Conservation (phyloP, 805 yeast genomes). For the Schwanniomyces polymorphus region DNA sequence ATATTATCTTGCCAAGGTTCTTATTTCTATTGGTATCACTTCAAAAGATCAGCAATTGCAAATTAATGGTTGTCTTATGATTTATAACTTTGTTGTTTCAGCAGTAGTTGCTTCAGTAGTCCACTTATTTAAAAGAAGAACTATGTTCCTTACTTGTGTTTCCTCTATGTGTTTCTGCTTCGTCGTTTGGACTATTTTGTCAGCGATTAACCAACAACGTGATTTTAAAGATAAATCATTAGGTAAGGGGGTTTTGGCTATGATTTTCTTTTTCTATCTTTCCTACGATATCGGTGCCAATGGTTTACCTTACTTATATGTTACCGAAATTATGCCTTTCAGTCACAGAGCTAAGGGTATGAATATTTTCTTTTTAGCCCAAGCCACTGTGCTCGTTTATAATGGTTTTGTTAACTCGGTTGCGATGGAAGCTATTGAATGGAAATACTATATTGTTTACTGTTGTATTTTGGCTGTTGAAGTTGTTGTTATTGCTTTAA, state of each 20-base stretch:
- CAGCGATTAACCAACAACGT: slow-evolving; percentile 46
- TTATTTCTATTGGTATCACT: slow-evolving; percentile 53
- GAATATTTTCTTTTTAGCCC: slow-evolving; percentile 18
- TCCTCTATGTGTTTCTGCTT: slow-evolving; percentile 14
- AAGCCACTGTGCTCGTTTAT: slow-evolving; percentile 13
- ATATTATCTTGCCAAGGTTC: slow-evolving; percentile 51
- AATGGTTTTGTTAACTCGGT: slow-evolving; percentile 18
- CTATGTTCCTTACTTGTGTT: slow-evolving; percentile 23
- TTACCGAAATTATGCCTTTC: slow-evolving; percentile 33
- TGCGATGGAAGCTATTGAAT: slow-evolving; percentile 31
- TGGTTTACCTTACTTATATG: slow-evolving; percentile 29
- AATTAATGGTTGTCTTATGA: slow-evolving; percentile 51
- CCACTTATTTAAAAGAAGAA: slow-evolving; percentile 26
- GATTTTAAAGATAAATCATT: slow-evolving; percentile 38
- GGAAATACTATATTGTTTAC: slow-evolving; percentile 36
- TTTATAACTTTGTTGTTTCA: slow-evolving; percentile 42
- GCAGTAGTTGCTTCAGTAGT: slow-evolving; percentile 16
- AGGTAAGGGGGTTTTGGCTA: slow-evolving; percentile 49
- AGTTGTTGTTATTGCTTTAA: slow-evolving; percentile 20
- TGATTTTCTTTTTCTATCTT: slow-evolving; percentile 44
- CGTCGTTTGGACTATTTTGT: slow-evolving; percentile 24
- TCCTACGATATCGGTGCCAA: slow-evolving; percentile 26
- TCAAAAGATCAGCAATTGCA: slow-evolving; percentile 43
- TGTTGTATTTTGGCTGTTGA: slow-evolving; percentile 26
- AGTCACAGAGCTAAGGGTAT: slow-evolving; percentile 32